Base-by-base conservation (phyloP, 495 filamentous ascomycete genomes). In the Penicillium desertorum region DNA sequence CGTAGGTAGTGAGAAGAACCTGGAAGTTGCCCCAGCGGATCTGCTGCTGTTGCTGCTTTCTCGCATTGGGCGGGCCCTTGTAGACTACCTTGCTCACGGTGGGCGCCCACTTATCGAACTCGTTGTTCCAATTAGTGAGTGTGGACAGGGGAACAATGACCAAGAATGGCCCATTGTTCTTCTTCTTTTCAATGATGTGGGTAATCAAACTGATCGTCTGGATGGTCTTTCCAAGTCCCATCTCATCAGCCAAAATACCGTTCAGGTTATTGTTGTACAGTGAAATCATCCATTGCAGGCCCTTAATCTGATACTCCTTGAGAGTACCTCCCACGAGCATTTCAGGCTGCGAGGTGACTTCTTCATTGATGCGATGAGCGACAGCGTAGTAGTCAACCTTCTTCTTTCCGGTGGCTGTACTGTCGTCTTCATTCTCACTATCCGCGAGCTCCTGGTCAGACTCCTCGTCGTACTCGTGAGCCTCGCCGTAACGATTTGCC, bases 221-320 rank as follows among this genome's bases (percentile, higher is more conserved):
- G 61, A 98, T 98, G 0, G 94, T 98, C 76, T 98, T 98, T 67
- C 94, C 94, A 57, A 98, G 90, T 86, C 94, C 94, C 94, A 98
- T 98, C 76, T 98, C 94, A 63, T 98, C 94, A 49, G 94, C 94
- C 59, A 98, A 78, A 61, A 98, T 98, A 82, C 94, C 94, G 71
- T 98, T 98, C 58, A 98, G 83, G 72, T 96, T 98, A 81, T 98
- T 98, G 84, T 98, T 98, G 77, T 98, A 98, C 22, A 98, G 82
- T 14, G 94, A 98, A 53, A 98, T 84, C 94, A 98, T 98, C 94
- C 94, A 98, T 71, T 98, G 94, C 58, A 98, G 73, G 76, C 94
- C 94, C 83, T 96, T 97, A 71, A 98, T 43, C 75, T 98, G 94
- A 74, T 98, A 98, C 68, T 98, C 94, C 73, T 98, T 98, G 45